Evolutionary conservation across 495 filamentous ascomycete genomes (phyloP).

Genomic region (Friedmanniomyces endolithicus): DNA sequence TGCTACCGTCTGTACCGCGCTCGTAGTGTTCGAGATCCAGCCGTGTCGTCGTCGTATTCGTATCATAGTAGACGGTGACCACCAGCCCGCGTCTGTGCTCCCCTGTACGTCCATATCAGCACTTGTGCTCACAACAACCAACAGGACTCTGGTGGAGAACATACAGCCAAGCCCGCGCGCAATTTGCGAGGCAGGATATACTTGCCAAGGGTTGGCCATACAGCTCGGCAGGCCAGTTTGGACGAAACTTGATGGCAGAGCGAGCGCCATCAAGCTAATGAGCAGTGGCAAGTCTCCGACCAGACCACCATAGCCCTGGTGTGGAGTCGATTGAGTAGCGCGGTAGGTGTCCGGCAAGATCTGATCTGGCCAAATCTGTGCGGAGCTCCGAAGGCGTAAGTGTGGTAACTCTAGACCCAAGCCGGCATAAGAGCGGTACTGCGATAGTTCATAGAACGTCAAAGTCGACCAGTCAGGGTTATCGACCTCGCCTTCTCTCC

Average conservation of each 20-base stretch:
- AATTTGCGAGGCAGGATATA: no score
- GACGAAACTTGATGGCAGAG: neutral
- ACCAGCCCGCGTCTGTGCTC: neutral
- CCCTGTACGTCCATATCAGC: neutral
- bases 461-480: neutral
- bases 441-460: neutral
- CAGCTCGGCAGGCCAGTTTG: neutral
- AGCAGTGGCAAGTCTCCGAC: constrained; percentile 26
- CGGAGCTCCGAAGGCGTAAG: constrained; percentile 8
- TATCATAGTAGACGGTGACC: neutral
- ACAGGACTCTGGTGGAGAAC: no score
- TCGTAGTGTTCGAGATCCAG: neutral
- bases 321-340: neutral
- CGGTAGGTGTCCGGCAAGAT: constrained; percentile 26
- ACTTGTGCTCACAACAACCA: neutral
- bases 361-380: constrained; percentile 21
- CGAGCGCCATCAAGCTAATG: constrained; percentile 25
- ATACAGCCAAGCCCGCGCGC: no score
- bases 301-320: constrained; percentile 18
- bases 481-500: neutral
- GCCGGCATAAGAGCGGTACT: neutral
- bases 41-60: neutral
- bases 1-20: neutral
- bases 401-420: neutral
- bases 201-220: neutral